These are phyloP conservation scores for Dactylellina drechsleri DNA, from an alignment of 2,329 filamentous ascomycete species.

Conservation along the genomic window DNA sequence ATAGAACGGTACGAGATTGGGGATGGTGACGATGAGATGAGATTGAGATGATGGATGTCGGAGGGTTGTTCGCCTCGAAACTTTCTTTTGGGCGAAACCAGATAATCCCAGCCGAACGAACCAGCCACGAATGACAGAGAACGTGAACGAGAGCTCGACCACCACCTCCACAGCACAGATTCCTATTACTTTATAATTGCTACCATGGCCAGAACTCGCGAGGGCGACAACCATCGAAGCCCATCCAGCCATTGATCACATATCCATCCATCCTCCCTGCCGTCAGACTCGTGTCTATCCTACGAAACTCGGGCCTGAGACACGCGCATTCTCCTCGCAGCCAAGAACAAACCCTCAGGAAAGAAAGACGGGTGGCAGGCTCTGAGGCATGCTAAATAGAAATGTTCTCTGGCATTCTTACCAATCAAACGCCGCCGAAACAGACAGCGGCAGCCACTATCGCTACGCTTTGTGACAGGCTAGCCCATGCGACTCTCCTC, in stretches of 20 bases:
- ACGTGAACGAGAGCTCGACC: background rate
- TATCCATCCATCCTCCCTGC: background rate
- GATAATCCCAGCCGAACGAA: slow-evolving; percentile 17
- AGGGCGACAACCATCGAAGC: slow-evolving; percentile 5
- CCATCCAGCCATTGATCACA: background rate
- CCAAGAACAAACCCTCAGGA: background rate
- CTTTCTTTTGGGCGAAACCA: slow-evolving; percentile 18
- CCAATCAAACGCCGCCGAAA: slow-evolving; percentile 83
- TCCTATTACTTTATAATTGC: background rate
- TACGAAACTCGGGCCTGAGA: too few species aligned
- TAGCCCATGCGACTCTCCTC: slow-evolving; percentile 87
- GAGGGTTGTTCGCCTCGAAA: background rate
- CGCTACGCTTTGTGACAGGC: slow-evolving; percentile 83
- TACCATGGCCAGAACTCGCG: slow-evolving; percentile 10
- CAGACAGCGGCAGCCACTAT: slow-evolving; percentile 97
- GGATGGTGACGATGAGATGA: slow-evolving; percentile 10
- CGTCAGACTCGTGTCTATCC: background rate
- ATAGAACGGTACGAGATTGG: background rate
- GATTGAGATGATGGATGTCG: background rate
- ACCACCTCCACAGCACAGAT: background rate
- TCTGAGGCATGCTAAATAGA: slow-evolving; percentile 55
- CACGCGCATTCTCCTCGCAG: too few species aligned
- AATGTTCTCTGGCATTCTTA: slow-evolving; percentile 66
- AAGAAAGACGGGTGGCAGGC: background rate
- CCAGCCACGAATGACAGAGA: slow-evolving; percentile 8